A percentile compares a stretch with the other conserved stretches of the same genome.
phyloP scores from a whole-genome alignment of 495 filamentous ascomycete species.

The Xylaria scruposa region DNA sequence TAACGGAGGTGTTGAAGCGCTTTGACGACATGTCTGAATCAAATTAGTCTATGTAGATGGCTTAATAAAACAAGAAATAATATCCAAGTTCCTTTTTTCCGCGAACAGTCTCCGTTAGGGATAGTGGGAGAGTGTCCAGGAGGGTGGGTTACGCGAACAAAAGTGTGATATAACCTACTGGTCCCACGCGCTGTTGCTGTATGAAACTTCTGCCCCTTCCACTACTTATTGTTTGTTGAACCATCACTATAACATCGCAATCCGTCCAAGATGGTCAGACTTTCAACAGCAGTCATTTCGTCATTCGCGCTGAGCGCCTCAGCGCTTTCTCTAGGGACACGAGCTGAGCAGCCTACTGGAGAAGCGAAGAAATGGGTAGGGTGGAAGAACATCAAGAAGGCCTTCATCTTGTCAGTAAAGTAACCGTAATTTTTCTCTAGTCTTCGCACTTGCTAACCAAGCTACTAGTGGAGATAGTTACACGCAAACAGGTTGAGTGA shows the following conservation, averaged over 20 bases:
- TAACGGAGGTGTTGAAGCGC: background rate
- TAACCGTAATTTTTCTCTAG: slow-evolving; percentile 15
- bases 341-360: slow-evolving; percentile 13
- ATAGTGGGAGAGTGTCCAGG: background rate
- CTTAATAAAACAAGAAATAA: background rate
- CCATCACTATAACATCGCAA: background rate
- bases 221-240: background rate
- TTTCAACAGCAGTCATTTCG: slow-evolving; percentile 10
- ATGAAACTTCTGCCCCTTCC: background rate
- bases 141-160: too few relatives aligned
- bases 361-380: slow-evolving; percentile 50
- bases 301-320: slow-evolving; percentile 28
- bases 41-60: background rate
- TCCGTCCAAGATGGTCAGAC: background rate
- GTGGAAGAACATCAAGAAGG: slow-evolving; percentile 55
- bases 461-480: slow-evolving; percentile 58
- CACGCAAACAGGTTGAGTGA: slow-evolving; percentile 47
- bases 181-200: background rate
- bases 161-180: slow-evolving; percentile 1
- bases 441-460: slow-evolving; percentile 12
- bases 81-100: background rate
- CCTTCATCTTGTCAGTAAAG: slow-evolving; percentile 57
- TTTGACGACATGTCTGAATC: background rate
- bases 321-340: slow-evolving; percentile 26
- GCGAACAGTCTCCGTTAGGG: background rate